Evolutionary conservation across 2,329 filamentous ascomycete genomes (phyloP), one percentile per base, ranked within the genome.

Genomic region (Fonsecaea monophora): DNA sequence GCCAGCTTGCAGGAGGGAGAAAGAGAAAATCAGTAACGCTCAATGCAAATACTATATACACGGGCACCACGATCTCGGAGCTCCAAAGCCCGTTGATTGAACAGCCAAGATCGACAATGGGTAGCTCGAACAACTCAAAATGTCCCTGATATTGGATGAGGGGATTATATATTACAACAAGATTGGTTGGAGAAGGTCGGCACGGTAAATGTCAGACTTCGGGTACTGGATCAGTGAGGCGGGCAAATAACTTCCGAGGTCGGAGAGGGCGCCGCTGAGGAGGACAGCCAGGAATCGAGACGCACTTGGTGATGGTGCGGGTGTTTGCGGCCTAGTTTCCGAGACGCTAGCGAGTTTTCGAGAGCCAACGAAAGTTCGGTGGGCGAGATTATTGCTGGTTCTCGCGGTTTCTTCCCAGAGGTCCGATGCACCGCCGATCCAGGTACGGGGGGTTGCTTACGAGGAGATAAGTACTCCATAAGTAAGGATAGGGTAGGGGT

Each of bases 301-400:
- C 54, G 62, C 61, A 63, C 37, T 34, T 37, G 21, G 30, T 37
- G 32, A 30, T 38, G 53, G 3, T 5, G 18, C 30, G 34, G 12
- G 18, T 25, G 54, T 60, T 12, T 54, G 38, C 58, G 45, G 18
- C 30, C 53, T 45, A 12, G 21, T 58, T 62, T 69, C 62, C 67
- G 67, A 69, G 67, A 66, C 67, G 64, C 67, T 69, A 69, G 42
- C 13, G 32, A 34, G 25, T n/a, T 62, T 69, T 55, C 67, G 67
- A 69, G 67, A 69, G 50, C 34, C 10, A 21, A 15, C 34, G 12
- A 21, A 15, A 30, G 25, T 10, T 18, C 18, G 37, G 21, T 18
- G 40, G 66, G 67, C 64, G 67, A 67, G 67, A 64, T 61, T 65
- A 64, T 58, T 65, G 67, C 64, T 61, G 61, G 32, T 32, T 32